Base-by-base conservation (phyloP, 768 basidiomycete genomes). In the Hebeloma cylindrosporum region DNA sequence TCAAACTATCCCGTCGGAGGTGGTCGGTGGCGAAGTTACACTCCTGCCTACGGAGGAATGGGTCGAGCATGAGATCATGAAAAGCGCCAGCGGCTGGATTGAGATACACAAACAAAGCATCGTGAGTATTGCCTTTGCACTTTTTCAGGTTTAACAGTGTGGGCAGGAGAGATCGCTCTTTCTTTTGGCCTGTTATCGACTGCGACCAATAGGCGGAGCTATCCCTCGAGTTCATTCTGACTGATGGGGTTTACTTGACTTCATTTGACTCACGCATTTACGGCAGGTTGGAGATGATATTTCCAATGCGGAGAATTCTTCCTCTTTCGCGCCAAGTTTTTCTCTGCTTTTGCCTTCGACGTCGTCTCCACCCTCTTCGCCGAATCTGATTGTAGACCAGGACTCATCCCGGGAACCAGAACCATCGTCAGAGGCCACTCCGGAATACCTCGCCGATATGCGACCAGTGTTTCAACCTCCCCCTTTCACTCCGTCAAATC, bases 401-500 rank as follows among this genome's bases (percentile, higher is more conserved):
- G 51, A 54, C 51, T 52, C 47, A 40, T 60, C 58, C 27, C 52
- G 60, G 25, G 54, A 47, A 37, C 56, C 41, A 31, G 32, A 29
- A 16, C 52, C 56, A 43, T 54, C 59, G 20, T 51, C 65, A 40
- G 49, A 57, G 34, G 52, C 60, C 31, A 52, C 67, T 7, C 60
- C 63, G 21, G 49, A 45, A 54, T 73, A 74, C 60, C 67, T 90
- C 32, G 74, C 79, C 28, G 63, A 72, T 45, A 53, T 85, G 50
- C 73, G 74, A 28, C 74, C 83, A 4, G 64, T 90, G 28, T 85
- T 88, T 60, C 79, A 81, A 20, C 87, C 87, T 13, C 79, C 83
- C 16, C 88, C 88, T 13, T 90, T 86, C 63, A 78, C 83, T 0
- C 83, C 88, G 5, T 79, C 83, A 13, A 85, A 91, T 53, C 79